Evolutionary conservation across 2,329 filamentous ascomycete genomes (phyloP).

Genomic region (Ophiocordyceps camponoti-floridani): DNA sequence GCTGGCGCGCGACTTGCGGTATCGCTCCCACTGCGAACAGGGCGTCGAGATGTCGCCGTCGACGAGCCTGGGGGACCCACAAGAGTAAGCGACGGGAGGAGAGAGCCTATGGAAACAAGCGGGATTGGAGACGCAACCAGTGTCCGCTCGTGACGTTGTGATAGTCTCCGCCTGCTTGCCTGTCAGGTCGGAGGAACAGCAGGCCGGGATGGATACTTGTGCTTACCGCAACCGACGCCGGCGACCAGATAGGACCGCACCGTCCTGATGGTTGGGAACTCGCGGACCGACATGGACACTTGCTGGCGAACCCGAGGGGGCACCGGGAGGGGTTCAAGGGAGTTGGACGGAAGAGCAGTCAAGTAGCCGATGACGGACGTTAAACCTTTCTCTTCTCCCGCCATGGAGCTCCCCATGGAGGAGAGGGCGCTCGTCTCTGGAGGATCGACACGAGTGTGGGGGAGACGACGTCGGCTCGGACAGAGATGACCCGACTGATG

Average conservation of each 20-base stretch:
- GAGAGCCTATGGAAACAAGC: constrained; percentile 6
- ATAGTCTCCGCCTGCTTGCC: constrained; percentile 53
- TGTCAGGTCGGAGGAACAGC: not conserved
- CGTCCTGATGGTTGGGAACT: constrained; percentile 60
- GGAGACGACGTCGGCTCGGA: too few relatives aligned
- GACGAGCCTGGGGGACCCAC: constrained; percentile 50
- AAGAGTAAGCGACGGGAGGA: not conserved
- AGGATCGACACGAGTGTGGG: too few relatives aligned
- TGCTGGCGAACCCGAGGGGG: too few relatives aligned
- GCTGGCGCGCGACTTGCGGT: constrained; percentile 70
- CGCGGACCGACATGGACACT: constrained; percentile 15
- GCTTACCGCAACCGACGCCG: constrained; percentile 14
- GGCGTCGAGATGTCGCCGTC: constrained; percentile 86
- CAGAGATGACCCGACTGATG: too few relatives aligned
- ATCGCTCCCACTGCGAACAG: constrained; percentile 78
- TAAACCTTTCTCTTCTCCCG: too few relatives aligned
- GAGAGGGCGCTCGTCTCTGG: too few relatives aligned
- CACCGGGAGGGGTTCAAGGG: too few relatives aligned
- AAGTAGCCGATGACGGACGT: too few relatives aligned
- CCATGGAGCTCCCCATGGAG: too few relatives aligned
- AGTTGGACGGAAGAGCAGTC: too few relatives aligned
- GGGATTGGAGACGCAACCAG: constrained; percentile 24
- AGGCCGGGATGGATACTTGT: too few relatives aligned
- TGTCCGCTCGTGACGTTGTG: constrained; percentile 73
- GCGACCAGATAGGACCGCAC: constrained; percentile 53